Percentiles rank a stretch among this genome's conserved stretches.
Conservation (phyloP, 495 filamentous ascomycete genomes). For the Penicillium herquei region DNA sequence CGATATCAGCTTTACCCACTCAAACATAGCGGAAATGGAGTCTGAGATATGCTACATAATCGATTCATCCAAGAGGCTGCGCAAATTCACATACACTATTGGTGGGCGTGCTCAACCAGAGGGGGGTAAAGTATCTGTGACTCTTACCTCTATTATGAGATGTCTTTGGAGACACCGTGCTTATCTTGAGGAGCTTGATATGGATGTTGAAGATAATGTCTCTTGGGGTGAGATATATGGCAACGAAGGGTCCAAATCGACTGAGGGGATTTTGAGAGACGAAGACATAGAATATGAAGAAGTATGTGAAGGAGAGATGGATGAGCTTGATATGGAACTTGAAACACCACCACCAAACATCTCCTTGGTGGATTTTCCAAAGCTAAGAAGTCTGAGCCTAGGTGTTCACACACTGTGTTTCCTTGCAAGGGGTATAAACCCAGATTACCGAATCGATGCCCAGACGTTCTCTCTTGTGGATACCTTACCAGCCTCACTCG, state of each 20-base stretch:
- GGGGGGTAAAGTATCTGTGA: not conserved
- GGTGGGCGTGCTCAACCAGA: not conserved
- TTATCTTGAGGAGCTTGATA: not conserved
- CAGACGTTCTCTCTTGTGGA: not conserved
- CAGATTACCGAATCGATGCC: not conserved
- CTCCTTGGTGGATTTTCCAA: slow-evolving; percentile 2
- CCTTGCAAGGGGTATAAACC: not conserved
- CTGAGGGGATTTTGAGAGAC: not conserved
- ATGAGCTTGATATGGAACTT: not conserved
- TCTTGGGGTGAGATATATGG: not conserved
- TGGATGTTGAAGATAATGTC: not conserved
- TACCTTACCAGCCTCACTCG: not conserved
- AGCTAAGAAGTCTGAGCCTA: not conserved
- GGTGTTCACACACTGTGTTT: slow-evolving; percentile 3
- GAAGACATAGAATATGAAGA: slow-evolving; percentile 4
- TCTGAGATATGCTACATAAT: slow-evolving; percentile 4
- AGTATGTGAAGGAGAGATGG: not conserved
- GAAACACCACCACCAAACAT: not conserved
- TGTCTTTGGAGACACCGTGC: slow-evolving; percentile 2
- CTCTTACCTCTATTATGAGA: not conserved
- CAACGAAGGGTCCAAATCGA: not conserved
- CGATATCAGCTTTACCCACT: slow-evolving; percentile 4
- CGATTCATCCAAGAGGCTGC: not conserved
- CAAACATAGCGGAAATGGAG: not conserved
- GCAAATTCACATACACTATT: not conserved